Conservation (phyloP, 495 filamentous ascomycete genomes). For the Neurospora tetraspora region DNA sequence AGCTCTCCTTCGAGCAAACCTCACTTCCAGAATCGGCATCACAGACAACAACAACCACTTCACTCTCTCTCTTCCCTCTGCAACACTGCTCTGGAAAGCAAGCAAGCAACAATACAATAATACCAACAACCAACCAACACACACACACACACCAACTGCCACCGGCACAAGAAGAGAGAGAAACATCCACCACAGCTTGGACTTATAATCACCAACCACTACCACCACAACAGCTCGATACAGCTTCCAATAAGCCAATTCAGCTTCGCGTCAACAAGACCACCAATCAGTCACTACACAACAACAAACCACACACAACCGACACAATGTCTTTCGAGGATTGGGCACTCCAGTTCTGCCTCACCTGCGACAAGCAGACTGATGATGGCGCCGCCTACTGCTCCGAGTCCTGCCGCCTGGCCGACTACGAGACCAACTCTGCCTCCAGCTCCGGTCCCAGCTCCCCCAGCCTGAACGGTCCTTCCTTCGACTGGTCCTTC, state of each 20-base stretch:
- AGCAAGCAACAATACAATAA: conserved; percentile 2
- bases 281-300: neutral
- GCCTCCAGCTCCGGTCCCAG: conserved; percentile 43
- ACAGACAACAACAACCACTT: conserved; percentile 15
- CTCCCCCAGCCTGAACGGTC: conserved; percentile 38
- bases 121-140: neutral
- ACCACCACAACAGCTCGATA: neutral
- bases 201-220: neutral
- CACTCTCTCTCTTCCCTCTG: conserved; percentile 12
- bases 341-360: conserved; percentile 90
- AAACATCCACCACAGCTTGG: neutral
- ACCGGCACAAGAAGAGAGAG: neutral
- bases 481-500: conserved; percentile 38
- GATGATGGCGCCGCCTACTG: conserved; percentile 71
- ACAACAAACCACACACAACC: conserved; percentile 2
- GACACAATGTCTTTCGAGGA: conserved; percentile 47
- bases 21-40: conserved; percentile 14
- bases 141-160: conserved; percentile 3
- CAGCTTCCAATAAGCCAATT: neutral
- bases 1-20: conserved; percentile 14
- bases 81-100: conserved; percentile 3
- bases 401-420: conserved; percentile 83
- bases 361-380: conserved; percentile 87
- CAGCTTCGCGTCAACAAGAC: neutral
- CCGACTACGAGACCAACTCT: conserved; percentile 69